Conservation (phyloP, 225 moss, liverwort and hornwort genomes). For the Rhytidiadelphus loreus region DNA sequence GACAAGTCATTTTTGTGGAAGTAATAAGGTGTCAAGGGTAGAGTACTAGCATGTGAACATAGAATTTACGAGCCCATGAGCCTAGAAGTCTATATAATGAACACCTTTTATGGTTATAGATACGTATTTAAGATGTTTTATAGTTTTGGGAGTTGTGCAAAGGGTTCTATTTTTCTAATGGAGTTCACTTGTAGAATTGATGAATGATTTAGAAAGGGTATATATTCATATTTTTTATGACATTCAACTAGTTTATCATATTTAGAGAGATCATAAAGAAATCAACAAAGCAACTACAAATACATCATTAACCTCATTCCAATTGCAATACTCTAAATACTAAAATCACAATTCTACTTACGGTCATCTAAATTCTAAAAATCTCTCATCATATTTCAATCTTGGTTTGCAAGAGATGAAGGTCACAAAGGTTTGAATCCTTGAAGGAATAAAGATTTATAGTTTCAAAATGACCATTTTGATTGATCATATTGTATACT, state of each 20-base stretch:
- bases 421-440: neutral
- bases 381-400: neutral
- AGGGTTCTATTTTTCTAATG: neutral
- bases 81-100: too few species aligned
- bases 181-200: neutral
- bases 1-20: too few species aligned
- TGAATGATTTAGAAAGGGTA: too few species aligned
- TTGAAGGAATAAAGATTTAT: neutral
- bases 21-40: too few species aligned
- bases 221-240: too few species aligned
- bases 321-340: accelerated
- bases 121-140: too few species aligned
- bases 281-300: neutral
- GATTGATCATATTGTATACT: neutral
- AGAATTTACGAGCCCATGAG: too few species aligned
- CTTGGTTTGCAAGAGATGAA: neutral
- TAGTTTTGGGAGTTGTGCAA: accelerated
- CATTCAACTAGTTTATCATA: neutral
- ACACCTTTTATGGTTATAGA: too few species aligned
- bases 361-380: neutral
- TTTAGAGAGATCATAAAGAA: neutral
- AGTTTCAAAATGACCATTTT: neutral
- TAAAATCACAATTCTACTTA: neutral
- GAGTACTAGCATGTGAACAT: too few species aligned
- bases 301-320: neutral